A percentile compares a stretch with the other conserved stretches of the same genome.
phyloP scores from a whole-genome alignment of 148 eudicot genomes.

The Polygonum aviculare region DNA sequence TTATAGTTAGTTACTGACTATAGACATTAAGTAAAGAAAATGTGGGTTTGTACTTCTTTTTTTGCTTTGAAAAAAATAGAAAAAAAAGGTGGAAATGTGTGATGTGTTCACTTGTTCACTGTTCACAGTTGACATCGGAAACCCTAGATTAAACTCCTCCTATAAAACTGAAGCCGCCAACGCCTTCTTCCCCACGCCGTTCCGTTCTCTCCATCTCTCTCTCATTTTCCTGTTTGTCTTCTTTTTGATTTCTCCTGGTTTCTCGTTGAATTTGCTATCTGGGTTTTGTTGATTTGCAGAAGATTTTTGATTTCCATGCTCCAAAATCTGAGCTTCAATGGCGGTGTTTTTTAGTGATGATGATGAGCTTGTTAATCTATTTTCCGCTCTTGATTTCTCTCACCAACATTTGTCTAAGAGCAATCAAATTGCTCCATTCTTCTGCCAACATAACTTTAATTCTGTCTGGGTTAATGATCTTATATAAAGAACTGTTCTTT shows the following conservation, averaged over 20 bases:
- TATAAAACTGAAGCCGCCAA: neutral
- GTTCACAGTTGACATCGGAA: neutral
- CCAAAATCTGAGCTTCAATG: conserved; percentile 22
- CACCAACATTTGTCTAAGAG: conserved; percentile 7
- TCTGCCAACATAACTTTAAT: neutral
- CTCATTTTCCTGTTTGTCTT: neutral
- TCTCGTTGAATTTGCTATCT: neutral
- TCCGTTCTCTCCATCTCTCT: neutral
- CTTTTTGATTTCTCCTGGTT: no score
- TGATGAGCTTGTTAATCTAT: conserved; percentile 19
- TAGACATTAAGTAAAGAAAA: no score
- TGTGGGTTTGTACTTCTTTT: no score
- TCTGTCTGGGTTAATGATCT: neutral
- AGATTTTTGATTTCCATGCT: neutral
- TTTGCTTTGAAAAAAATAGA: neutral
- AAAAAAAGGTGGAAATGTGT: neutral
- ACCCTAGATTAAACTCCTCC: neutral
- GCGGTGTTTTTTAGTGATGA: neutral
- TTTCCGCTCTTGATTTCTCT: neutral
- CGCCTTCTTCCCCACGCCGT: neutral
- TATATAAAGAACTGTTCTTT: neutral
- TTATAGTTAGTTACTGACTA: no score
- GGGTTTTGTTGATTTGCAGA: neutral
- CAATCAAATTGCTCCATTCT: neutral
- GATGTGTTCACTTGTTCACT: no score